Evolutionary conservation across 192 early-diverging fungal genomes (phyloP).

Genomic region (Coemansia aciculifera): DNA sequence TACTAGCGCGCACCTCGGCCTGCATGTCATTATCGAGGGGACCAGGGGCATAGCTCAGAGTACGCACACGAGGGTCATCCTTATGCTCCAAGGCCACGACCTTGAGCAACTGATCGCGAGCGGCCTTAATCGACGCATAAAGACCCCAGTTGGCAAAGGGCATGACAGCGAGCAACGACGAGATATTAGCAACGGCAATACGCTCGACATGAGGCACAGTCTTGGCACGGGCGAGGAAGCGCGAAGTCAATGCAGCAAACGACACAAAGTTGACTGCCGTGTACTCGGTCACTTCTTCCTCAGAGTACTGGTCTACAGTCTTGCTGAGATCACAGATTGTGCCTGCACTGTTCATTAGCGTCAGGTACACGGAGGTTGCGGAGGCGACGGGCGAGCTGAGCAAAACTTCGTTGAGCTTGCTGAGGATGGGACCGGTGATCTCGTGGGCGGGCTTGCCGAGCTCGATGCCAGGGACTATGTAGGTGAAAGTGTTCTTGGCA

Average conservation of each 20-base stretch:
- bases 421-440: slow-evolving; percentile 8
- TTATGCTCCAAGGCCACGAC: slow-evolving; percentile 71
- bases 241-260: slow-evolving; percentile 51
- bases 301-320: slow-evolving; percentile 55
- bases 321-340: slow-evolving; percentile 69
- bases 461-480: slow-evolving; percentile 24
- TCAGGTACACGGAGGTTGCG: slow-evolving; percentile 34
- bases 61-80: slow-evolving; percentile 54
- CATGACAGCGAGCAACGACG: slow-evolving; percentile 73
- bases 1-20: slow-evolving; percentile 62
- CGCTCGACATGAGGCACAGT: slow-evolving; percentile 10
- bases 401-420: slow-evolving; percentile 8
- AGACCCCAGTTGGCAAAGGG: slow-evolving; percentile 78
- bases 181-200: slow-evolving; percentile 71
- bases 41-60: slow-evolving; percentile 85
- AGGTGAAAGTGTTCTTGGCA: slow-evolving; percentile 17
- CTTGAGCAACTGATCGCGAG: slow-evolving; percentile 72
- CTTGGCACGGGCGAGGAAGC: slow-evolving; percentile 31
- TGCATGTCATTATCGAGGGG: slow-evolving; percentile 88
- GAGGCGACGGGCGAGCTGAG: neutral
- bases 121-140: slow-evolving; percentile 80
- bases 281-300: slow-evolving; percentile 56
- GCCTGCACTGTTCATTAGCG: slow-evolving; percentile 78
- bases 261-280: slow-evolving; percentile 63
- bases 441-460: slow-evolving; percentile 4